These are phyloP conservation scores for Elsinoe ampelina DNA, from an alignment of 2,329 filamentous ascomycete genomes.

Conservation along the genomic window DNA sequence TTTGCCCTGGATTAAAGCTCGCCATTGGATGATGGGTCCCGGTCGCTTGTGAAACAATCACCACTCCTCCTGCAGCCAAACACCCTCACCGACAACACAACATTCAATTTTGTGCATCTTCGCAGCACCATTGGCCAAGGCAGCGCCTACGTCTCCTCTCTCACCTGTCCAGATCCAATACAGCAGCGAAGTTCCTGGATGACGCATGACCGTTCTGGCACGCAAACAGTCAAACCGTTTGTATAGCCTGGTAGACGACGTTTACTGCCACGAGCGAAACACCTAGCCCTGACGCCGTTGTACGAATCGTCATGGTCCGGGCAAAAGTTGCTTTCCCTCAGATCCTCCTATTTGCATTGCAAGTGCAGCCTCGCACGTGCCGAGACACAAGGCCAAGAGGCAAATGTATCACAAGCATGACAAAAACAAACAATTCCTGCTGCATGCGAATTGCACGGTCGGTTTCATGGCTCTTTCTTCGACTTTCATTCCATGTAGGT, in stretches of 20 bases:
- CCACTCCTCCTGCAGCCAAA: not conserved
- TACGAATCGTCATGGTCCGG: not conserved
- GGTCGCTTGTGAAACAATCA: constrained; percentile 3
- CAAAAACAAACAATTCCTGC: not conserved
- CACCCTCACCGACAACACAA: not conserved
- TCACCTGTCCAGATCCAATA: not conserved
- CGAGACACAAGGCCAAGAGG: constrained; percentile 1
- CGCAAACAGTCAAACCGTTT: constrained; percentile 6
- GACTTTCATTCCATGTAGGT: not conserved
- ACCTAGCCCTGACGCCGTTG: constrained; percentile 2
- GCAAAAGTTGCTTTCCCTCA: constrained; percentile 1
- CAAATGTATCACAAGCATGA: not conserved
- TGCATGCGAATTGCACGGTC: not conserved
- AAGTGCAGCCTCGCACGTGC: not conserved
- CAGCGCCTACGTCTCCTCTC: not conserved
- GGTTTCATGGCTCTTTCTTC: not conserved
- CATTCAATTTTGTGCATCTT: not conserved
- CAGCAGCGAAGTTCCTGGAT: not conserved
- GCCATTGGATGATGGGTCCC: not conserved
- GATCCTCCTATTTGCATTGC: not conserved
- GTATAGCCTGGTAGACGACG: constrained; percentile 2
- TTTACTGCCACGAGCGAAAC: constrained; percentile 6
- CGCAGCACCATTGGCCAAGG: constrained; percentile 1
- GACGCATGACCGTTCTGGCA: constrained; percentile 7
- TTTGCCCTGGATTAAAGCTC: not conserved